A percentile compares a stretch with the other conserved stretches of the same genome.
Conservation (phyloP, 2,329 filamentous ascomycete species). For the Colletotrichum destructivum region DNA sequence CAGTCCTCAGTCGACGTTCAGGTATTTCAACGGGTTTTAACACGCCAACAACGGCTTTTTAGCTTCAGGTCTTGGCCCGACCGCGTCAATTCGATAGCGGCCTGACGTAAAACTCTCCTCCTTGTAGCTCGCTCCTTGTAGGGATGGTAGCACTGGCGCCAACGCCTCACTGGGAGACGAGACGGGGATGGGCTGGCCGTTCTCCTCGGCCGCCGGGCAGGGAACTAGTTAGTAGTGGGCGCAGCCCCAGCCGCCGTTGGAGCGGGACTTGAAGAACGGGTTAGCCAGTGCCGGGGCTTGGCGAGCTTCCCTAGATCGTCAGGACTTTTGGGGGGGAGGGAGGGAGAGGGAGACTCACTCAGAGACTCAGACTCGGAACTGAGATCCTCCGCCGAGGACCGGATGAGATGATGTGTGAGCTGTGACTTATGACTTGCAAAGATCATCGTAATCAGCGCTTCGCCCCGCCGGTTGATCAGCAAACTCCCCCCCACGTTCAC, state of each 20-base stretch:
- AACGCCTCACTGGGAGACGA: constrained; percentile 5
- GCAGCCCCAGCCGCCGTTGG: constrained; percentile 26
- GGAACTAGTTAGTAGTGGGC: not conserved
- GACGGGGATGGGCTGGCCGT: constrained; percentile 22
- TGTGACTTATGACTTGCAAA: not conserved
- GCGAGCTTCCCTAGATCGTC: not conserved
- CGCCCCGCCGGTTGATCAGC: constrained; percentile 29
- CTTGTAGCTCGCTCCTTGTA: not conserved
- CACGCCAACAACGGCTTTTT: not conserved
- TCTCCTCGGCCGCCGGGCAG: not conserved
- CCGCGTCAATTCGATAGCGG: not conserved
- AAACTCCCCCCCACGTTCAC: constrained; percentile 1
- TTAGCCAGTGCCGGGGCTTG: constrained; percentile 1
- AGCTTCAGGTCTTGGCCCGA: not conserved
- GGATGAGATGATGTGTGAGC: too few relatives aligned
- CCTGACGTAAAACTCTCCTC: not conserved
- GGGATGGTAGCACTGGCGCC: not conserved
- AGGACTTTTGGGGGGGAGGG: too few relatives aligned
- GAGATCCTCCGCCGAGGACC: too few relatives aligned
- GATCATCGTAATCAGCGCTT: constrained; percentile 35
- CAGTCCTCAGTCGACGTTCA: not conserved
- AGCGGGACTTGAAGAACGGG: constrained; percentile 5
- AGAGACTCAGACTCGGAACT: too few relatives aligned
- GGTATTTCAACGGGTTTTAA: not conserved
- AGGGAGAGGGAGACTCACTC: too few relatives aligned